Conservation (phyloP, 2,329 filamentous ascomycete species). For the Tolypocladium pustulatum region DNA sequence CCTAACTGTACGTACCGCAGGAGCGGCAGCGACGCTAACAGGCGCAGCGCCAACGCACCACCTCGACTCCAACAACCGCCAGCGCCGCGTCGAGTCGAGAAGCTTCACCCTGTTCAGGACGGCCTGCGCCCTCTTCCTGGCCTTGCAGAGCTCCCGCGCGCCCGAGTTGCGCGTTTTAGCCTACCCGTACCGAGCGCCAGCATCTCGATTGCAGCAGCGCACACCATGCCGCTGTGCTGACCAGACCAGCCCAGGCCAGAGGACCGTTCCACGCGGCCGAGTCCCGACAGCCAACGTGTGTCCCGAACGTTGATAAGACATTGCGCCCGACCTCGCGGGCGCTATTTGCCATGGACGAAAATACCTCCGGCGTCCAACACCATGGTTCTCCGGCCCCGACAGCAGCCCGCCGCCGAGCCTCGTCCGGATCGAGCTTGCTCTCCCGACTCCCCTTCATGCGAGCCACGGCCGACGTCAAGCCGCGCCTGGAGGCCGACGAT, state of each 20-base stretch:
- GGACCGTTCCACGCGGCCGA: neutral
- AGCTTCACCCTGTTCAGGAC: neutral
- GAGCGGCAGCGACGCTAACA: neutral
- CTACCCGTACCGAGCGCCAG: neutral
- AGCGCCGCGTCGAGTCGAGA: neutral
- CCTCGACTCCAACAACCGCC: neutral
- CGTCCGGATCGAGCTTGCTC: constrained; percentile 53
- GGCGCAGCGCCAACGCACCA: neutral
- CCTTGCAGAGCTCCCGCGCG: neutral
- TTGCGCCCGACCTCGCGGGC: neutral
- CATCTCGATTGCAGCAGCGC: neutral
- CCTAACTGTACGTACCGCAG: no score
- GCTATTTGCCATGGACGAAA: constrained; percentile 3
- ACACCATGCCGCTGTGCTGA: neutral
- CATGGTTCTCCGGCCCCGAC: constrained; percentile 6
- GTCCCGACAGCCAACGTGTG: neutral
- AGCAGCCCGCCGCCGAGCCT: constrained; percentile 28
- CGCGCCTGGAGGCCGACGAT: constrained; percentile 20
- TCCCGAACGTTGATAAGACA: neutral
- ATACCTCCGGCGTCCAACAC: neutral
- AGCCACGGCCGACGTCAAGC: constrained; percentile 19
- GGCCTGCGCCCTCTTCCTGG: neutral
- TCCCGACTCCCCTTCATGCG: constrained; percentile 62
- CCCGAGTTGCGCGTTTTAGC: neutral
- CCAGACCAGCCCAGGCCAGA: neutral